Evolutionary conservation across 31 red algal species (phyloP).

Genomic region (Odonthalia washingtoniensis): DNA sequence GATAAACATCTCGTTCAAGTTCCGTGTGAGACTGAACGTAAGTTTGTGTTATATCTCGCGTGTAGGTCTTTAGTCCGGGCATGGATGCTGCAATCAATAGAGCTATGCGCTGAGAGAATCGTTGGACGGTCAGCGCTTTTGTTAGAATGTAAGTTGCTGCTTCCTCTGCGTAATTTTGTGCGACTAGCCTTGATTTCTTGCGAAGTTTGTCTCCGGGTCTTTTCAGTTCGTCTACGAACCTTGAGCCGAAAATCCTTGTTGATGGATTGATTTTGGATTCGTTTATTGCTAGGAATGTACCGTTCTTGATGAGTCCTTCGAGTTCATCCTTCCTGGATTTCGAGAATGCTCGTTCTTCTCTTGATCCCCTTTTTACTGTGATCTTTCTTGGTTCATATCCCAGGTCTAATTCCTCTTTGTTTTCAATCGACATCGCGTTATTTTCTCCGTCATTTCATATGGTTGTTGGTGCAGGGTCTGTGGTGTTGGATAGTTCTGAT

Average conservation of each 20-base stretch:
- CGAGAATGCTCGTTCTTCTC: not conserved
- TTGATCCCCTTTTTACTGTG: not conserved
- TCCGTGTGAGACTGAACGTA: constrained; percentile 26
- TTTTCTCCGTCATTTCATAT: not conserved
- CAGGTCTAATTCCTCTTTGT: not conserved
- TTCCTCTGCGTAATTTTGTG: constrained; percentile 38
- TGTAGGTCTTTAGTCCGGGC: not conserved
- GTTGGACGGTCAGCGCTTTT: constrained; percentile 31
- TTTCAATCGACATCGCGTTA: not conserved
- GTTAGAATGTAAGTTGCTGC: constrained; percentile 20
- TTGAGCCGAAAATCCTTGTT: constrained; percentile 17
- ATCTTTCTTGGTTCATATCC: not conserved
- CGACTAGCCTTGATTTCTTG: constrained; percentile 47
- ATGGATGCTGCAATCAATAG: constrained; percentile 20
- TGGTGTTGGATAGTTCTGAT: not conserved
- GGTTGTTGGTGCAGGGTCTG: not conserved
- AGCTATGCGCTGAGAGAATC: constrained; percentile 29
- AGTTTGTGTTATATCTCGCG: constrained; percentile 40
- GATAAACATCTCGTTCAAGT: constrained; percentile 32
- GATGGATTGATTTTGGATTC: not conserved
- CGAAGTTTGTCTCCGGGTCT: not conserved
- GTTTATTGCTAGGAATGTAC: constrained; percentile 44
- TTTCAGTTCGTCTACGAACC: constrained; percentile 24
- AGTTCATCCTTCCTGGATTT: no score
- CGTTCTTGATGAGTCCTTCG: constrained; percentile 23